Base-by-base conservation (phyloP, 2,329 filamentous ascomycete species). In the Ceratocystis harringtonii region DNA sequence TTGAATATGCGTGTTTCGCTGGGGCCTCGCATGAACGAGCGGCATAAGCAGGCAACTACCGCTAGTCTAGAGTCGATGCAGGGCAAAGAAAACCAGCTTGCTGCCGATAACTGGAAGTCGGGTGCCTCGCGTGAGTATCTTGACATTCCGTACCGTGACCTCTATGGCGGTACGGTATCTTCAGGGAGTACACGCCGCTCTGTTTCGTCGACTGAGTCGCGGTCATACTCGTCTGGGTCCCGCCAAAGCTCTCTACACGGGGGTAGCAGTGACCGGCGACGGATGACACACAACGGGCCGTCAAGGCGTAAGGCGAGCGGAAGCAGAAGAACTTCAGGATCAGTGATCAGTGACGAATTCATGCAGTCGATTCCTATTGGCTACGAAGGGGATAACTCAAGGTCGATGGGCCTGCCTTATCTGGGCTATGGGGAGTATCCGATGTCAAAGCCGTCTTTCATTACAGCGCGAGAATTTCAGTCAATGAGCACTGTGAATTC, bases 311-410 rank as follows among this genome's bases (percentile, higher is more conserved):
- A 66, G 50, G 41, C 48, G 22, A 43, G 44, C 10, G 65, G 66
- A 30, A 43, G 66, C 57, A 43, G 66, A 44, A 63, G 63, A 25
- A 64, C 61, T 12, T 66, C 65, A 8, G 52, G 43, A 28, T 65
- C 58, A 12, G 60, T 41, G 2, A 25, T 65, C 15, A 67, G 66
- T 15, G 63, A 65, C 32, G 66, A 67, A 19, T 61, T 60, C n/a
- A 66, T 66, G 61, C 65, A 66, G 52, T 64, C 65, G 5, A 66
- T 66, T 5, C 65, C 65, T 10, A 66, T 66, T 43, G 61, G 65
- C n/a, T 66, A 63, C 17, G 62, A 66, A 19, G 32, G 17, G 10
- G 65, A 66, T 32, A 55, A 48, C 61, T 48, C 48, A 5, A 52
- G 19, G 19, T 15, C 44, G 5, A 36, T 65, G n/a, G 28, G 62